Evolutionary conservation across 106 monocot species (phyloP).

Genomic region (Hemerocallis citrina): DNA sequence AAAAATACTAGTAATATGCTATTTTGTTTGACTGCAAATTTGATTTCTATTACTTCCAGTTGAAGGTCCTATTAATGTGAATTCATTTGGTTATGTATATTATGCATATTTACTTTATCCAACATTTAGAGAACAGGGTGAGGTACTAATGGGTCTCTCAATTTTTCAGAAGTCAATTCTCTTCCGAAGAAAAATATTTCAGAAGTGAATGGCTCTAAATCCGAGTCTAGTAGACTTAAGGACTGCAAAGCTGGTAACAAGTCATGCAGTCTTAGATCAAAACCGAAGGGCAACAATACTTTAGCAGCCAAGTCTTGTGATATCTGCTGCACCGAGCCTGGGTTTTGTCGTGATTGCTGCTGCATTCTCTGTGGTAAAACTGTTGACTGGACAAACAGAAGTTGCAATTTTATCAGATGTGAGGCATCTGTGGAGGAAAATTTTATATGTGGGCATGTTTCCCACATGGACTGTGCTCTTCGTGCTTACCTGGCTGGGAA

Average conservation of each 20-base stretch:
- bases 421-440: constrained; percentile 38
- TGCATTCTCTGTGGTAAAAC: constrained; percentile 59
- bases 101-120: background rate
- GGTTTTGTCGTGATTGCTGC: constrained; percentile 77
- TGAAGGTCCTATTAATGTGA: too few relatives aligned
- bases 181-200: too few relatives aligned
- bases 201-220: constrained; percentile 9
- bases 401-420: constrained; percentile 58
- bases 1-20: too few relatives aligned
- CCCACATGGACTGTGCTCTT: constrained; percentile 75
- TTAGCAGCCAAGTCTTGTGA: constrained; percentile 41
- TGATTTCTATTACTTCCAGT: too few relatives aligned
- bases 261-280: constrained; percentile 21
- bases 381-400: constrained; percentile 41
- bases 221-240: constrained; percentile 9
- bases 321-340: constrained; percentile 60
- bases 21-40: too few relatives aligned
- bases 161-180: background rate
- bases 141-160: background rate
- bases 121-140: too few relatives aligned
- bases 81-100: too few relatives aligned
- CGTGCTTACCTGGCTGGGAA: constrained; percentile 73
- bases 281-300: constrained; percentile 5
- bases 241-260: constrained; percentile 66
- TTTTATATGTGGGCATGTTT: constrained; percentile 62